phyloP scores from a whole-genome alignment of 2,329 filamentous ascomycete species.

The Mycosphaerella arachidis region DNA sequence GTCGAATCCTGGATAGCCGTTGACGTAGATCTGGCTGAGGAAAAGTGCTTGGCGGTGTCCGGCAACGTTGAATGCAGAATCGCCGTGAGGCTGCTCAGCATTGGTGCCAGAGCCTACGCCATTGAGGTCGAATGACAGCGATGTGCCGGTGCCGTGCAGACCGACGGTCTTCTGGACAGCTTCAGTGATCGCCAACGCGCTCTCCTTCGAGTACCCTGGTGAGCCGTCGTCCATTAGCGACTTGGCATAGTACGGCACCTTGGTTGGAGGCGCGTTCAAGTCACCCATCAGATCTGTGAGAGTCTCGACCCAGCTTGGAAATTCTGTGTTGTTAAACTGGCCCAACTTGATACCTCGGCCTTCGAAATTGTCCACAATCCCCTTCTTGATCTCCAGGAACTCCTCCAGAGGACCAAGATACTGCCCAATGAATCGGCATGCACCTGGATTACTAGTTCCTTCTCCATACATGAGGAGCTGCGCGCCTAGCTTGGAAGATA shows the following conservation, averaged over 20 bases:
- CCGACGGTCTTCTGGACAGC: conserved; percentile 13
- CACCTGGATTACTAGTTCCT: conserved; percentile 5
- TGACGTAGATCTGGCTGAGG: conserved; percentile 15
- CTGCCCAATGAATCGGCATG: conserved; percentile 14
- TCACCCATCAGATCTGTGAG: conserved; percentile 15
- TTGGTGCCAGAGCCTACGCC: conserved; percentile 12
- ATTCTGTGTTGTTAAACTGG: conserved; percentile 11
- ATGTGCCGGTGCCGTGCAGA: conserved; percentile 2
- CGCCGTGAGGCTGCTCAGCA: conserved; percentile 11
- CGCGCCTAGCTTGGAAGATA: conserved; percentile 6
- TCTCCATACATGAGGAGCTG: conserved; percentile 15
- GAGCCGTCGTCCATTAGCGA: conserved; percentile 14
- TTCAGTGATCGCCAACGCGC: conserved; percentile 2
- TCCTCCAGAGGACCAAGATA: conserved; percentile 10
- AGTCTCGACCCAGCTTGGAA: conserved; percentile 13
- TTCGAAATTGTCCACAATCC: conserved; percentile 1
- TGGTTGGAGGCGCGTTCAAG: conserved; percentile 11
- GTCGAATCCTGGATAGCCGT: conserved; percentile 12
- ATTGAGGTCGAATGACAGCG: conserved; percentile 18
- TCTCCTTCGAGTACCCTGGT: conserved; percentile 6
- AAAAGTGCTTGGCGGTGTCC: conserved; percentile 13
- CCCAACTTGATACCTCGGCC: conserved; percentile 3
- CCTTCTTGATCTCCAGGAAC: conserved; percentile 5
- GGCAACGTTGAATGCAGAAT: conserved; percentile 8
- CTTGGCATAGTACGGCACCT: conserved; percentile 16